These are phyloP conservation scores for Calonectria hawksworthii DNA, from an alignment of 2,329 filamentous ascomycete species.

Conservation along the genomic window DNA sequence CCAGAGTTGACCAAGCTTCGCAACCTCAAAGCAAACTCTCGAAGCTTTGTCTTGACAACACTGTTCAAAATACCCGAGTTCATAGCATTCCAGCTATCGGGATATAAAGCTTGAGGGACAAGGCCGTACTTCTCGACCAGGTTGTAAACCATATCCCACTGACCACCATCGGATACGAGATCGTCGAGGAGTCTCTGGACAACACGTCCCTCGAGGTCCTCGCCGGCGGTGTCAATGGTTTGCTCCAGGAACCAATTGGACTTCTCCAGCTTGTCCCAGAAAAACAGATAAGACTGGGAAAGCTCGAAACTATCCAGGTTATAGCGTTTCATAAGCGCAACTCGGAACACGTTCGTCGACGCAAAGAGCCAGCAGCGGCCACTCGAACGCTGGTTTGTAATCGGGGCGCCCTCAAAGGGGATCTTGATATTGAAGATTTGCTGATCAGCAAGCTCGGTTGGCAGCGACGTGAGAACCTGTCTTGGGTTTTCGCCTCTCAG, in stretches of 20 bases:
- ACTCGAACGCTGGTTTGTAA: slow-evolving; percentile 86
- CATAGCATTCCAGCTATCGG: slow-evolving; percentile 84
- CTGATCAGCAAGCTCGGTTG: slow-evolving; percentile 75
- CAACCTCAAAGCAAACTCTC: slow-evolving; percentile 84
- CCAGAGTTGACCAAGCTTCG: slow-evolving; percentile 64
- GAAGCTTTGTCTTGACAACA: slow-evolving; percentile 85
- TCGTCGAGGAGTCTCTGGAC: slow-evolving; percentile 77
- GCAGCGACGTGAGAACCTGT: slow-evolving; percentile 74
- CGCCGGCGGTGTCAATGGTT: slow-evolving; percentile 79
- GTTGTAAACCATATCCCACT: slow-evolving; percentile 94
- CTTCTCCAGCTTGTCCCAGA: slow-evolving; percentile 96
- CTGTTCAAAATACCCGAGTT: slow-evolving; percentile 78
- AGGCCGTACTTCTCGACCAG: slow-evolving; percentile 89
- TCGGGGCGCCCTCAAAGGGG: slow-evolving; percentile 83
- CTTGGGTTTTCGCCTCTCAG: slow-evolving; percentile 77
- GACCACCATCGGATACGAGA: slow-evolving; percentile 85
- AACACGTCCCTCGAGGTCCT: slow-evolving; percentile 80
- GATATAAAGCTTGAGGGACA: slow-evolving; percentile 86
- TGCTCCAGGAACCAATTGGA: slow-evolving; percentile 91
- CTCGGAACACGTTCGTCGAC: slow-evolving; percentile 89
- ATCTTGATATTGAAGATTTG: slow-evolving; percentile 90
- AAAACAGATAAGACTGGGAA: slow-evolving; percentile 90
- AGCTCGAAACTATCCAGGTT: slow-evolving; percentile 84
- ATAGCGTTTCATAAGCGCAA: slow-evolving; percentile 90
- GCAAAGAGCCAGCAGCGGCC: slow-evolving; percentile 95